A percentile compares a stretch with the other conserved stretches of the same genome.
These are phyloP conservation scores for Aspergillus nanangensis DNA, from an alignment of 495 filamentous ascomycete species.

Conservation along the genomic window DNA sequence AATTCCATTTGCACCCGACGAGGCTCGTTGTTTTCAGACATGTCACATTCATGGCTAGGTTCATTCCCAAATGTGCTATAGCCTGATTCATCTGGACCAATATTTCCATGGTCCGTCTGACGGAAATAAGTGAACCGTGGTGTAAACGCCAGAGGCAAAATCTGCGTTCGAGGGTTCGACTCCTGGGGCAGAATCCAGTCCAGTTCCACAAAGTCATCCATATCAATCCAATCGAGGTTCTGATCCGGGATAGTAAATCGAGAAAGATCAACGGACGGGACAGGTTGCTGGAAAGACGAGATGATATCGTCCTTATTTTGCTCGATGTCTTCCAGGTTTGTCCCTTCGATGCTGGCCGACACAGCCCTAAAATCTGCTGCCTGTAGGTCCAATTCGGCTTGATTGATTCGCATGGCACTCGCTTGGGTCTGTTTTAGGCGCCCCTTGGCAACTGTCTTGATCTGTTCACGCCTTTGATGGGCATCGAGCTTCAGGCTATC, in stretches of 20 bases:
- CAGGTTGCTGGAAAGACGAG: constrained; percentile 51
- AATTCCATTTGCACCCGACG: constrained; percentile 83
- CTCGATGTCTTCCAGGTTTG: constrained; percentile 67
- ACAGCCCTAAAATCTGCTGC: constrained; percentile 91
- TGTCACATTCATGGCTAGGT: constrained; percentile 87
- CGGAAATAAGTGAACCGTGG: constrained; percentile 96
- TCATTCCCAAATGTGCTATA: constrained; percentile 88
- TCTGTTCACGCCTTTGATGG: constrained; percentile 90
- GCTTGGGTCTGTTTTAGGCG: constrained; percentile 68
- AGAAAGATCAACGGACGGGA: constrained; percentile 64
- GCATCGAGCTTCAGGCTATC: constrained; percentile 96
- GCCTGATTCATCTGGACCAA: constrained; percentile 63
- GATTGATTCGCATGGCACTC: constrained; percentile 92
- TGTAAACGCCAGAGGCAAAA: constrained; percentile 85
- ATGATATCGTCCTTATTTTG: constrained; percentile 53
- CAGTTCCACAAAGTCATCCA: constrained; percentile 98
- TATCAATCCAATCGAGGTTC: constrained; percentile 93
- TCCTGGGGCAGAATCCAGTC: constrained; percentile 93
- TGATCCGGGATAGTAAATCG: constrained; percentile 92
- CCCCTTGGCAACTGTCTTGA: constrained; percentile 71
- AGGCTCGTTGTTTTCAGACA: constrained; percentile 91
- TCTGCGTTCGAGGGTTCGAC: constrained; percentile 87
- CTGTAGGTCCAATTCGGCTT: constrained; percentile 86
- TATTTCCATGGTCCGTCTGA: constrained; percentile 83
- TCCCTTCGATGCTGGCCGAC: constrained; percentile 81